phyloP scores from a whole-genome alignment of 2,329 filamentous ascomycete genomes.

The Setomelanomma holmii region DNA sequence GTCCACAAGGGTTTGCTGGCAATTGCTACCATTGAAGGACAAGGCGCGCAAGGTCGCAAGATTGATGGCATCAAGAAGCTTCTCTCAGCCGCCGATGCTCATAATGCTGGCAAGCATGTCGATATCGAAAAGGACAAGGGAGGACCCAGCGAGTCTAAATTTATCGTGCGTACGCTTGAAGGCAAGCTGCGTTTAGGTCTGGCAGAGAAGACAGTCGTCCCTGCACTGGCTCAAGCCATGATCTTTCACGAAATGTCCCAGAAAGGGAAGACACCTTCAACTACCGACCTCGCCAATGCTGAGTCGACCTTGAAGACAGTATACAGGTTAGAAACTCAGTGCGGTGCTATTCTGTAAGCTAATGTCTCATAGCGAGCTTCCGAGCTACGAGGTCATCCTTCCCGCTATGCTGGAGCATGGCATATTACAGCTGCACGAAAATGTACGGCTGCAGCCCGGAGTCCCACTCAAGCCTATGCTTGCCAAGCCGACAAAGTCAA shows the following conservation, averaged over 20 bases:
- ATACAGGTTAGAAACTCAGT: conserved; percentile 67
- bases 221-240: conserved; percentile 87
- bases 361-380: conserved; percentile 74
- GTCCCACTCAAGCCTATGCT: conserved; percentile 98
- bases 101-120: conserved; percentile 67
- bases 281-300: conserved; percentile 80
- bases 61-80: conserved; percentile 96
- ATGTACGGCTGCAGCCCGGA: conserved; percentile 90
- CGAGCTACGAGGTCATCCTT: conserved; percentile 93
- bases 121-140: conserved; percentile 94
- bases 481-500: conserved; percentile 97
- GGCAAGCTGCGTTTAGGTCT: conserved; percentile 91
- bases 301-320: conserved; percentile 88
- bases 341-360: conserved; percentile 24
- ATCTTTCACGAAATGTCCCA: conserved; percentile 80
- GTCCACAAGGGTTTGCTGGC: conserved; percentile 88
- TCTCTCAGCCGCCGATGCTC: conserved; percentile 84
- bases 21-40: conserved; percentile 86
- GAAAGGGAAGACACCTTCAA: conserved; percentile 73
- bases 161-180: conserved; percentile 88
- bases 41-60: conserved; percentile 88
- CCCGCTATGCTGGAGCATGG: conserved; percentile 88
- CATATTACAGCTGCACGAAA: conserved; percentile 79
- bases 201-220: conserved; percentile 89
- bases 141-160: conserved; percentile 93